A percentile compares a stretch with the other conserved stretches of the same genome.
These are phyloP conservation scores for Neostapfia colusana DNA, from an alignment of 176 grass and related monocot species.

Conservation along the genomic window DNA sequence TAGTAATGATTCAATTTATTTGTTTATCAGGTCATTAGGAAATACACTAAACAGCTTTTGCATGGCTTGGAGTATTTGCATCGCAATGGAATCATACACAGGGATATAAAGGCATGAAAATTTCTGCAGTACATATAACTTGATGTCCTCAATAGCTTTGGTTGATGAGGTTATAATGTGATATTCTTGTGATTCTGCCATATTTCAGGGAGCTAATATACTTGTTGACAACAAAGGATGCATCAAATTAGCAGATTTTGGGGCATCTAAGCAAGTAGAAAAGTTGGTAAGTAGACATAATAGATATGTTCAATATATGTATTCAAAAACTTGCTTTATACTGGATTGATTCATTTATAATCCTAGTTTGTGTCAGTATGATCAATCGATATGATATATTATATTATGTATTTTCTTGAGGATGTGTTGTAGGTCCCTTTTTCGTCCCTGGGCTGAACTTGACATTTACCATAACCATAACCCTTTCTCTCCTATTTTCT, in stretches of 20 bases:
- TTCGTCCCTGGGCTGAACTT: conserved; percentile 13
- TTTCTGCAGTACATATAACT: neutral
- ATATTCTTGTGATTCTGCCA: neutral
- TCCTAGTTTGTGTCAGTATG: neutral
- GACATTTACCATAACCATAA: too few relatives aligned
- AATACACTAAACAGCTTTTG: conserved; percentile 86
- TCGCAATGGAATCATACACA: conserved; percentile 89
- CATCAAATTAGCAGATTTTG: conserved; percentile 94
- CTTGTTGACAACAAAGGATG: conserved; percentile 95
- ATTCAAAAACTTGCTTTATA: neutral
- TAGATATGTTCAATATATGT: neutral
- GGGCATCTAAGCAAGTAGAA: conserved; percentile 93
- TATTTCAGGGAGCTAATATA: conserved; percentile 87
- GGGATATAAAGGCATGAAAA: conserved; percentile 83
- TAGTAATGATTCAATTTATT: conserved; percentile 9
- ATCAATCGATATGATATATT: neutral
- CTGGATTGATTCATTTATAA: neutral
- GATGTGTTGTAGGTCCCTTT: neutral
- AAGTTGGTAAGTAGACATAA: conserved; percentile 59
- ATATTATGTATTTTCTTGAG: neutral
- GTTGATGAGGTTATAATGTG: conserved; percentile 6
- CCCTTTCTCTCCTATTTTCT: too few relatives aligned
- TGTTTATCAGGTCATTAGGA: conserved; percentile 74
- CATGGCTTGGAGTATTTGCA: conserved; percentile 88
- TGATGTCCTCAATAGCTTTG: neutral